Evolutionary conservation across 768 basidiomycete species (phyloP).

Genomic region (Russula sp.): DNA sequence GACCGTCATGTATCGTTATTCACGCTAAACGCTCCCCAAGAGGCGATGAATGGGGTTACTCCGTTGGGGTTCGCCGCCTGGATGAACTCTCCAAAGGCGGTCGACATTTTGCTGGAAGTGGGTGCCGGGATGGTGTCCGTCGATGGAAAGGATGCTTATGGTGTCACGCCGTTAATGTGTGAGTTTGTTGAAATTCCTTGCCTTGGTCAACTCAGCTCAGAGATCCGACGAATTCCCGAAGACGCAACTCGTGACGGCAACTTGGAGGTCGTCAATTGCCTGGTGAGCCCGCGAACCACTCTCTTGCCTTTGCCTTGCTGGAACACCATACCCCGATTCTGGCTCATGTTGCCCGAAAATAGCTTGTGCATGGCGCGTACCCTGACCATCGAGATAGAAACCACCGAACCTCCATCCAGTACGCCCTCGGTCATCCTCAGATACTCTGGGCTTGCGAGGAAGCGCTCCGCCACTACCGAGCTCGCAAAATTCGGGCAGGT

Average conservation of each 20-base stretch:
- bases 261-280: constrained; percentile 53
- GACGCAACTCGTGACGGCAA: constrained; percentile 73
- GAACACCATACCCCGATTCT: background rate
- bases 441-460: constrained; percentile 67
- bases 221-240: constrained; percentile 27
- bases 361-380: constrained; percentile 64
- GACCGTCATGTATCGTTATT: constrained; percentile 56
- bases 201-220: background rate
- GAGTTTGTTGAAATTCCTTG: constrained; percentile 30
- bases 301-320: background rate
- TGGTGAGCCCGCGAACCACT: constrained; percentile 54
- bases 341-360: background rate
- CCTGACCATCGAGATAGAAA: constrained; percentile 69
- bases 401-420: constrained; percentile 65
- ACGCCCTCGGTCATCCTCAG: constrained; percentile 52
- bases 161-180: constrained; percentile 84
- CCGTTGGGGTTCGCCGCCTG: constrained; percentile 75
- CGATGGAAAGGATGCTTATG: constrained; percentile 65
- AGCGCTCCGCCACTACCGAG: constrained; percentile 52
- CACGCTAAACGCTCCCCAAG: constrained; percentile 68
- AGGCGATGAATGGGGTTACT: constrained; percentile 63
- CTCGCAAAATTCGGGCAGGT: constrained; percentile 52
- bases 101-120: constrained; percentile 56
- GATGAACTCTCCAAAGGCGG: constrained; percentile 55
- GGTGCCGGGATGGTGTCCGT: constrained; percentile 58